A percentile compares a stretch with the other conserved stretches of the same genome.
These are phyloP conservation scores for Porodaedalea pini DNA, from an alignment of 1,284 basidiomycete genomes.

Conservation along the genomic window DNA sequence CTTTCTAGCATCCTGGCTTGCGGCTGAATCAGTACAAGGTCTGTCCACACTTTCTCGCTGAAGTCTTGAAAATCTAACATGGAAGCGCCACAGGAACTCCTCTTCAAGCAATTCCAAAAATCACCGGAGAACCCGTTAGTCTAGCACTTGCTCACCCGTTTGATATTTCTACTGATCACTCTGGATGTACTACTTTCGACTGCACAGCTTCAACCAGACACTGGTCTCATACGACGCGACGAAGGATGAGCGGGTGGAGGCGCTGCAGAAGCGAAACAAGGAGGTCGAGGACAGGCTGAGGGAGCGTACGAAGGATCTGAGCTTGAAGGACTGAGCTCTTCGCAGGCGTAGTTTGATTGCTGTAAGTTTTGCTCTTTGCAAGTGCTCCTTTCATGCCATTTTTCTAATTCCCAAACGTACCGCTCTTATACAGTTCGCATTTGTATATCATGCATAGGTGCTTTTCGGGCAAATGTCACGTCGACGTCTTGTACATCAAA, in stretches of 20 bases:
- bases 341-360: neutral
- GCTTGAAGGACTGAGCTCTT: conserved; percentile 4
- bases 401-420: neutral
- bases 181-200: neutral
- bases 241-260: conserved; percentile 78
- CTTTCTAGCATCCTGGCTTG: conserved; percentile 69
- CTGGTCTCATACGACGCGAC: conserved; percentile 76
- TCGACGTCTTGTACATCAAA: conserved; percentile 2
- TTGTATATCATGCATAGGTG: neutral
- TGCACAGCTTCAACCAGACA: conserved; percentile 73
- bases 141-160: neutral
- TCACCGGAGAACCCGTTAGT: conserved; percentile 84
- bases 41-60: conserved; percentile 20
- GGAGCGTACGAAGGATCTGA: conserved; percentile 22
- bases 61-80: conserved; percentile 15
- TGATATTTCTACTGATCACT: neutral
- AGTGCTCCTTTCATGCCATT: too few relatives aligned
- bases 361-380: neutral
- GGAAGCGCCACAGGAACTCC: conserved; percentile 49
- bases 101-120: conserved; percentile 85
- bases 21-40: conserved; percentile 84
- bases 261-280: conserved; percentile 56
- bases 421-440: neutral
- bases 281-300: conserved; percentile 49
- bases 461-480: too few relatives aligned